Percentiles rank a stretch among this genome's conserved stretches.
phyloP scores from a whole-genome alignment of 2,329 filamentous ascomycete species.

The Fusarium mangiferae region DNA sequence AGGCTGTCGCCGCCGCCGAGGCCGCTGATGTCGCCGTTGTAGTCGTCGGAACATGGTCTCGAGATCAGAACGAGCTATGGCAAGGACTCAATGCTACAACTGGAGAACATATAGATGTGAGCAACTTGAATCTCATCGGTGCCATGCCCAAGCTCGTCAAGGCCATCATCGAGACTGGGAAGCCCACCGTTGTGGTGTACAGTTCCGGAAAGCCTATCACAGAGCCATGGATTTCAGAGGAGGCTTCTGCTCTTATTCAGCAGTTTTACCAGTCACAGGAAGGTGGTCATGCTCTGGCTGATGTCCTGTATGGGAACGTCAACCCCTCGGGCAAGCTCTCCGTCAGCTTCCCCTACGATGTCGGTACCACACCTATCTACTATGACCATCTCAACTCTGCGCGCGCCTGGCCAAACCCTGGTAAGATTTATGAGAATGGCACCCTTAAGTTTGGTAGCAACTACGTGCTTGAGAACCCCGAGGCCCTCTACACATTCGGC shows the following conservation, averaged over 20 bases:
- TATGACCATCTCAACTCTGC: slow-evolving; percentile 79
- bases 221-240: slow-evolving; percentile 75
- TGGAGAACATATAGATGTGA: slow-evolving; percentile 77
- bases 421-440: slow-evolving; percentile 65
- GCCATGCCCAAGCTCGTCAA: slow-evolving; percentile 74
- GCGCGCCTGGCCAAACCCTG: slow-evolving; percentile 63
- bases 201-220: slow-evolving; percentile 78
- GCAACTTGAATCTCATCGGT: slow-evolving; percentile 72
- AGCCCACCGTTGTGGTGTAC: slow-evolving; percentile 74
- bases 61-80: slow-evolving; percentile 79
- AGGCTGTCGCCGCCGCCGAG: slow-evolving; percentile 72
- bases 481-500: slow-evolving; percentile 72
- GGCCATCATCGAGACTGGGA: slow-evolving; percentile 74
- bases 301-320: slow-evolving; percentile 71
- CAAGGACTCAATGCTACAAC: slow-evolving; percentile 77
- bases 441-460: slow-evolving; percentile 71
- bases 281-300: slow-evolving; percentile 73
- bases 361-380: slow-evolving; percentile 74
- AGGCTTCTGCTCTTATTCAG: slow-evolving; percentile 73
- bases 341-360: slow-evolving; percentile 73
- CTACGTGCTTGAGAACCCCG: slow-evolving; percentile 70
- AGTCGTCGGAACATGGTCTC: slow-evolving; percentile 79
- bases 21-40: slow-evolving; percentile 78
- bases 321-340: slow-evolving; percentile 74
- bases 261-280: slow-evolving; percentile 80